phyloP scores from a whole-genome alignment of 2,329 filamentous ascomycete species.

The Neonectria ditissima region DNA sequence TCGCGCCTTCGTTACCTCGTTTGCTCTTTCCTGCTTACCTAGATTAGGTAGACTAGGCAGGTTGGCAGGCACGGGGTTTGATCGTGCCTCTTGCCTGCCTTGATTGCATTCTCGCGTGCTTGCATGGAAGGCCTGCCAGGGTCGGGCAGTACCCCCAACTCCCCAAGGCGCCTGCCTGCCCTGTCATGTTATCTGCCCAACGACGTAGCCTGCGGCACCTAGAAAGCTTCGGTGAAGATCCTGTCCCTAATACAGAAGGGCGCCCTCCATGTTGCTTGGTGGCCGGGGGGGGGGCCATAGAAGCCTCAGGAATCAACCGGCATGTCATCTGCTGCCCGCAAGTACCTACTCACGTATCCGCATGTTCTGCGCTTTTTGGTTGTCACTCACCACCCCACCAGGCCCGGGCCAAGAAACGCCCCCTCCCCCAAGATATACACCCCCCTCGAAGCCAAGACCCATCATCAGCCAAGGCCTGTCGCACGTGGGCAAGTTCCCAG shows the following conservation, averaged over 20 bases:
- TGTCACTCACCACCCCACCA: background rate
- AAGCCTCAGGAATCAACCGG: too few species aligned
- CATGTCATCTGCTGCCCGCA: too few species aligned
- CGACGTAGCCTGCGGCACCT: background rate
- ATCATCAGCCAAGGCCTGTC: conserved; percentile 40
- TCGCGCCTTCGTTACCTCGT: background rate
- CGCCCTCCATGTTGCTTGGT: background rate
- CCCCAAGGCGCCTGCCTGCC: background rate
- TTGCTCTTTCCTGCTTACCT: background rate
- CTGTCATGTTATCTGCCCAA: conserved; percentile 2
- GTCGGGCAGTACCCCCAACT: background rate
- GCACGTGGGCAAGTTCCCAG: conserved; percentile 43
- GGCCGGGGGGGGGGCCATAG: too few species aligned
- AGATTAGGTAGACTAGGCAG: too few species aligned
- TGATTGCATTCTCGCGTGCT: conserved; percentile 13
- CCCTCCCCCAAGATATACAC: conserved; percentile 7
- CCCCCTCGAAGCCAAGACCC: conserved; percentile 25
- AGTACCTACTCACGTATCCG: too few species aligned
- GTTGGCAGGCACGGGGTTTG: background rate
- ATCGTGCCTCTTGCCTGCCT: conserved; percentile 3
- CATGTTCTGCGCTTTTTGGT: background rate
- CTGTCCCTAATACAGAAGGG: background rate
- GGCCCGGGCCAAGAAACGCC: background rate
- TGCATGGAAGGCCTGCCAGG: background rate
- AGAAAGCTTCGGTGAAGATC: background rate